These are phyloP conservation scores for Trichophyton rubrum DNA, from an alignment of 2,329 filamentous ascomycete species.

Conservation along the genomic window DNA sequence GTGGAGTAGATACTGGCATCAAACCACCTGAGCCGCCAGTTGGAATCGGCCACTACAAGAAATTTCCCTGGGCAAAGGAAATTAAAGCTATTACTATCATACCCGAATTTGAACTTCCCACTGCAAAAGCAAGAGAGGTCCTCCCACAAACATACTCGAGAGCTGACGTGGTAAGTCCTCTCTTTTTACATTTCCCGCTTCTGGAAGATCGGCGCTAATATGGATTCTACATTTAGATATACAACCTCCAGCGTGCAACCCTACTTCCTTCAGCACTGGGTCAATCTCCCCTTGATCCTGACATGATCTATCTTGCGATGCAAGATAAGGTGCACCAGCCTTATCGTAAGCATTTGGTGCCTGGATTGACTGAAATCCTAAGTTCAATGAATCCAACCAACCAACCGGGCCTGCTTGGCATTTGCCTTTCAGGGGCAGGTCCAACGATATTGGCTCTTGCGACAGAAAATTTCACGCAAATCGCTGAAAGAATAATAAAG, in stretches of 20 bases:
- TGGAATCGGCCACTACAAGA: conserved; percentile 91
- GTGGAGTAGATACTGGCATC: conserved; percentile 79
- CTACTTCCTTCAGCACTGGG: conserved; percentile 81
- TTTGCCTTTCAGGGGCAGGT: conserved; percentile 88
- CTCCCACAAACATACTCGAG: conserved; percentile 68
- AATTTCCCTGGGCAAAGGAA: conserved; percentile 83
- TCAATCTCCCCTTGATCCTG: conserved; percentile 76
- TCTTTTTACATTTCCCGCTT: background rate
- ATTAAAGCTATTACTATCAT: conserved; percentile 97
- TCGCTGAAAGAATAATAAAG: conserved; percentile 65
- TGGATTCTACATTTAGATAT: conserved; percentile 34
- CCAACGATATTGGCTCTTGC: conserved; percentile 90
- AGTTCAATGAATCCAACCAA: conserved; percentile 78
- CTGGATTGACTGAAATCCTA: conserved; percentile 80
- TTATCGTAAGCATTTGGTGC: conserved; percentile 83
- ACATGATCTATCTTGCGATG: conserved; percentile 95
- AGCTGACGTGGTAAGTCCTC: conserved; percentile 59
- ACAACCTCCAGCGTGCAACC: conserved; percentile 90
- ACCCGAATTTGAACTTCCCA: conserved; percentile 90
- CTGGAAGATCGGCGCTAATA: background rate
- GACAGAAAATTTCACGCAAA: conserved; percentile 76
- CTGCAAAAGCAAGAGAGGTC: conserved; percentile 75
- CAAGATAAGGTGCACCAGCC: conserved; percentile 97
- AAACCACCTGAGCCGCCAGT: conserved; percentile 77
- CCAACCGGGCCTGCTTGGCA: conserved; percentile 78